Conservation (phyloP, 495 filamentous ascomycete species). For the Xylaria scruposa region DNA sequence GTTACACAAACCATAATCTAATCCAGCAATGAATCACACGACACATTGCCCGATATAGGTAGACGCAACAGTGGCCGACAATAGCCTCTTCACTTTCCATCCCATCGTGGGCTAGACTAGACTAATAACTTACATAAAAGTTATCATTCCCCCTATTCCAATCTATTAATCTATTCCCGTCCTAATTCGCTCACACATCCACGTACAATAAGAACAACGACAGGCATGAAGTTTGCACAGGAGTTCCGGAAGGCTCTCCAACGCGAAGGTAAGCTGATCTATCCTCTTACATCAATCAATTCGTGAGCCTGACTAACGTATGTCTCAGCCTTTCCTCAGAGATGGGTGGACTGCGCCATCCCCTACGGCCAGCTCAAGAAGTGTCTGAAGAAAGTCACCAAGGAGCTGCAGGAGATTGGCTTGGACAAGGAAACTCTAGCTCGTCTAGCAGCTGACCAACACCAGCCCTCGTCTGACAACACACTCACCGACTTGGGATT, state of each 20-base stretch:
- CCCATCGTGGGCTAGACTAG: background rate
- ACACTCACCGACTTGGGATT: constrained; percentile 35
- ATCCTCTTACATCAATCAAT: background rate
- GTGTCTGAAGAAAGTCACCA: constrained; percentile 69
- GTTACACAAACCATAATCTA: background rate
- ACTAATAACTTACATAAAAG: background rate
- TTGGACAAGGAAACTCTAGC: constrained; percentile 66
- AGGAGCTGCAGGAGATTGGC: constrained; percentile 66
- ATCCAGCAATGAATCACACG: constrained; percentile 19
- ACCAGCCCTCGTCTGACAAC: constrained; percentile 29
- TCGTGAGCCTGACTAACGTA: constrained; percentile 20
- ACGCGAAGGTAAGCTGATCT: constrained; percentile 48
- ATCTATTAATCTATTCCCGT: background rate
- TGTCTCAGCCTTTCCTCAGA: constrained; percentile 57
- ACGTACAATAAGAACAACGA: background rate
- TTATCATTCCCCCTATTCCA: no score
- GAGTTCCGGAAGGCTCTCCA: constrained; percentile 65
- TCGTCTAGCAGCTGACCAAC: constrained; percentile 51
- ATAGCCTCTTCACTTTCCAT: background rate
- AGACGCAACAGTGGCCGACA: background rate
- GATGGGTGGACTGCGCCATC: constrained; percentile 74
- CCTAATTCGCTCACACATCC: background rate
- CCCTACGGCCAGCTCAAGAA: constrained; percentile 78
- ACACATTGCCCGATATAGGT: constrained; percentile 6
- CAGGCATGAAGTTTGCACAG: constrained; percentile 77